phyloP scores from a whole-genome alignment of 768 basidiomycete species.

The Hygrophoropsis aurantiaca region DNA sequence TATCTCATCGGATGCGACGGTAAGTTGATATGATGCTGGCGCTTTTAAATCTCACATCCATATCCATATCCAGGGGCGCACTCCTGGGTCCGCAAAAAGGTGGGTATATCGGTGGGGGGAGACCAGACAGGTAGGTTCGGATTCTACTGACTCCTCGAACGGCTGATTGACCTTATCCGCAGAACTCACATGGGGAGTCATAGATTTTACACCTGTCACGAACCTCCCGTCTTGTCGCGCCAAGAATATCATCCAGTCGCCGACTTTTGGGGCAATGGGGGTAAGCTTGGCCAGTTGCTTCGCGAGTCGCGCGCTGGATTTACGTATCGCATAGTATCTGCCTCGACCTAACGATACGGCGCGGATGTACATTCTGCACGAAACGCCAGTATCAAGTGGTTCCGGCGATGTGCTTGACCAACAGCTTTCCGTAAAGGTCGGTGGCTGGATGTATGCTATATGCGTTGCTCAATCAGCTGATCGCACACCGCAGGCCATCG shows the following conservation, averaged over 20 bases:
- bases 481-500: constrained; percentile 8
- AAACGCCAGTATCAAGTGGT: neutral
- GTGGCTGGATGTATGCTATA: too few species aligned
- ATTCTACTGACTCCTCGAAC: neutral
- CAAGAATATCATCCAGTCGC: constrained; percentile 16
- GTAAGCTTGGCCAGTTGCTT: neutral
- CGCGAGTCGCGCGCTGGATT: neutral
- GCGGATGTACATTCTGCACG: constrained; percentile 12
- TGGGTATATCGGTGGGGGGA: constrained; percentile 16
- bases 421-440: too few species aligned
- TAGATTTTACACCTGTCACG: constrained; percentile 13
- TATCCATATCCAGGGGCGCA: constrained; percentile 14
- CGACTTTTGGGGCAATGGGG: constrained; percentile 7
- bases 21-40: neutral
- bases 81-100: constrained; percentile 17
- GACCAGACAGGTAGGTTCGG: constrained; percentile 9
- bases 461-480: too few species aligned
- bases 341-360: constrained; percentile 14
- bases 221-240: constrained; percentile 16
- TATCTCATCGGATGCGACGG: constrained; percentile 24
- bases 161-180: neutral
- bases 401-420: neutral
- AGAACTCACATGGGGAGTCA: constrained; percentile 20
- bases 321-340: constrained; percentile 8
- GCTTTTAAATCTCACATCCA: neutral